phyloP scores from a whole-genome alignment of 768 basidiomycete species.

The Cyclocybe aegerita region DNA sequence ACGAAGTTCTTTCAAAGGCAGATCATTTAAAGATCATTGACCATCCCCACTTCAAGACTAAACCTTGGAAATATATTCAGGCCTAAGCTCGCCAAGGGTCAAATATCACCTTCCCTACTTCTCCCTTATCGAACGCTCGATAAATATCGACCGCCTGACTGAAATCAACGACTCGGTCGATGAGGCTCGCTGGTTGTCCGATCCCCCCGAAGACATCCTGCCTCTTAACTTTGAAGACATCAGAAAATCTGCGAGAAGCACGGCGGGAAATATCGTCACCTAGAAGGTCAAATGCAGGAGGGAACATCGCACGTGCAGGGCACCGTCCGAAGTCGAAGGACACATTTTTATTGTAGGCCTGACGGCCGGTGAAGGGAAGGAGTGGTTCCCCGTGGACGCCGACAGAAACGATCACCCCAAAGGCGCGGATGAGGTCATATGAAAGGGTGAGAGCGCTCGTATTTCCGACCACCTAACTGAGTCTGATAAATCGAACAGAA shows the following conservation, averaged over 20 bases:
- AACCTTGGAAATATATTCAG: neutral
- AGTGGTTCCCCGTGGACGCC: slow-evolving; percentile 62
- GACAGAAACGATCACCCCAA: slow-evolving; percentile 74
- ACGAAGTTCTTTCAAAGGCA: no score
- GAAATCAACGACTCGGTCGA: slow-evolving; percentile 67
- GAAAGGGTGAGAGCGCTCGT: slow-evolving; percentile 61
- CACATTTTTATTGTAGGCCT: slow-evolving; percentile 76
- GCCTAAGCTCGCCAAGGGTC: slow-evolving; percentile 63
- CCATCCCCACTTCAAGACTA: no score
- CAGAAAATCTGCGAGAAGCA: neutral
- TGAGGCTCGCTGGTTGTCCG: slow-evolving; percentile 57
- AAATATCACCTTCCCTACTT: slow-evolving; percentile 76
- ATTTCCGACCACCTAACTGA: slow-evolving; percentile 65
- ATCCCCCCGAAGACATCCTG: slow-evolving; percentile 78
- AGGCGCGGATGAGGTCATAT: slow-evolving; percentile 71
- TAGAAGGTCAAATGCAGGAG: slow-evolving; percentile 66
- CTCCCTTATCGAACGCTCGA: slow-evolving; percentile 66
- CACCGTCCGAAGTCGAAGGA: slow-evolving; percentile 82
- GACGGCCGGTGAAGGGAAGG: slow-evolving; percentile 54
- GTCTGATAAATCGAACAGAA: neutral
- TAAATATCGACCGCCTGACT: slow-evolving; percentile 59
- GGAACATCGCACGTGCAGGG: slow-evolving; percentile 77
- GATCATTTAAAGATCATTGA: no score
- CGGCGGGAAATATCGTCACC: slow-evolving; percentile 24
- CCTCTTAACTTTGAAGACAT: slow-evolving; percentile 43